These are phyloP conservation scores for Hysterium pulicare DNA, from an alignment of 2,329 filamentous ascomycete species.

Conservation along the genomic window DNA sequence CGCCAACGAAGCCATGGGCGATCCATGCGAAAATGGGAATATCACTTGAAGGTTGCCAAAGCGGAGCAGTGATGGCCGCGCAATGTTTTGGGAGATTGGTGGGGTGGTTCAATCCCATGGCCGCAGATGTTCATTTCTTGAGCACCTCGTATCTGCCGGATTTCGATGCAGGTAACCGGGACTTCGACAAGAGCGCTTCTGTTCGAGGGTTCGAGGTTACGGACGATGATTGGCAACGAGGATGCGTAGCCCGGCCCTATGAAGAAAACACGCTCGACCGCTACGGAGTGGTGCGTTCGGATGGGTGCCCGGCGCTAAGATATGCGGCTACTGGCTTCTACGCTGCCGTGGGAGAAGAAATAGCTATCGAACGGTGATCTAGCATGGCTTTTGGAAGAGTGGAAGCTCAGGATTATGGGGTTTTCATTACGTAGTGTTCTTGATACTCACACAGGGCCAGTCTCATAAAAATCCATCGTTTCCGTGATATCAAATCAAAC, in stretches of 20 bases:
- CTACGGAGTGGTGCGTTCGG: neutral
- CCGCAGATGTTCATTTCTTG: neutral
- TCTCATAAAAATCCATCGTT: too few species aligned
- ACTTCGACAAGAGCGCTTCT: neutral
- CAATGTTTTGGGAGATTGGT: neutral
- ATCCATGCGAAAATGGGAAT: neutral
- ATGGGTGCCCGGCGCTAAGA: neutral
- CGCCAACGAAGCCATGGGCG: neutral
- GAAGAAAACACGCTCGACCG: neutral
- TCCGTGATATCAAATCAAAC: too few species aligned
- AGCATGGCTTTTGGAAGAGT: neutral
- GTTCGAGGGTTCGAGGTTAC: neutral
- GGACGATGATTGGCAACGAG: neutral
- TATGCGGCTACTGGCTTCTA: neutral
- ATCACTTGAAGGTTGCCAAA: neutral
- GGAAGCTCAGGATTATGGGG: neutral
- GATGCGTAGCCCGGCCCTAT: neutral
- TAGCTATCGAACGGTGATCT: neutral
- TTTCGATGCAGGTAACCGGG: neutral
- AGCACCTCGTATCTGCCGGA: neutral
- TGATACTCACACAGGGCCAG: too few species aligned
- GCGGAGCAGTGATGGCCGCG: neutral
- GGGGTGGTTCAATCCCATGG: constrained; percentile 1
- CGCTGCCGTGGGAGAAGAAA: neutral
- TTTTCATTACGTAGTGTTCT: neutral